phyloP scores from a whole-genome alignment of 2,329 filamentous ascomycete genomes.

The Zasmidium citrigriseum region DNA sequence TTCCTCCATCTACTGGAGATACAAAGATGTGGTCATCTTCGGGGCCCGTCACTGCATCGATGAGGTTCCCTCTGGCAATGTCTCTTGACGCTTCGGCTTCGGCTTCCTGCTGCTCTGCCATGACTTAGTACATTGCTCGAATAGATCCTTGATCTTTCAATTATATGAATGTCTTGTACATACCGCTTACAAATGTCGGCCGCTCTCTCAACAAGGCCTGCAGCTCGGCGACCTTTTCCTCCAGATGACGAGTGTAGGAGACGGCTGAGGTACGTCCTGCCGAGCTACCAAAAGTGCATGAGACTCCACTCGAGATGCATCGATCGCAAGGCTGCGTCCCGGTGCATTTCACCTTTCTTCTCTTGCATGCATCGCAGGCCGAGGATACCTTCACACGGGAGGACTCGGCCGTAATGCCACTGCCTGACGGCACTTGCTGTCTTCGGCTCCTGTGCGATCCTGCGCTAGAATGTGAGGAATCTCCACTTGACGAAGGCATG shows the following conservation, averaged over 20 bases:
- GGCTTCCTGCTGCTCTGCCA: background rate
- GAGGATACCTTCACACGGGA: background rate
- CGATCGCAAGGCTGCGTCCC: conserved; percentile 10
- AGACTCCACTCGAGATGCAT: background rate
- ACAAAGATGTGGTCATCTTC: conserved; percentile 9
- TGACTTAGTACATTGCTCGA: background rate
- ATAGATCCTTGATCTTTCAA: background rate
- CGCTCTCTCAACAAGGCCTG: conserved; percentile 1
- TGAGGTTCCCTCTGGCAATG: background rate
- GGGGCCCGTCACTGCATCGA: conserved; percentile 2
- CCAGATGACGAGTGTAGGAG: conserved; percentile 9
- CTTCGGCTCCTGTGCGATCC: background rate
- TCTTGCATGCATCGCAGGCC: conserved; percentile 11
- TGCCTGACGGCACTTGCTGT: background rate
- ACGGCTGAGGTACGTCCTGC: conserved; percentile 1
- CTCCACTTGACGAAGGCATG: background rate
- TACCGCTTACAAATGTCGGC: background rate
- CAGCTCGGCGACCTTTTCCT: conserved; percentile 6
- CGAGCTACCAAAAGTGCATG: conserved; percentile 10
- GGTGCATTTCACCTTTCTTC: conserved; percentile 10
- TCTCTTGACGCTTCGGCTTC: background rate
- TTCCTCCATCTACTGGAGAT: background rate
- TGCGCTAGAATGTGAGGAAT: background rate
- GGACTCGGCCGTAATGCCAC: background rate
- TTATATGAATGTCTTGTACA: background rate